Evolutionary conservation across 2,329 filamentous ascomycete species (phyloP), one percentile per base, ranked within the genome.

Genomic region (Penicillium sp.): DNA sequence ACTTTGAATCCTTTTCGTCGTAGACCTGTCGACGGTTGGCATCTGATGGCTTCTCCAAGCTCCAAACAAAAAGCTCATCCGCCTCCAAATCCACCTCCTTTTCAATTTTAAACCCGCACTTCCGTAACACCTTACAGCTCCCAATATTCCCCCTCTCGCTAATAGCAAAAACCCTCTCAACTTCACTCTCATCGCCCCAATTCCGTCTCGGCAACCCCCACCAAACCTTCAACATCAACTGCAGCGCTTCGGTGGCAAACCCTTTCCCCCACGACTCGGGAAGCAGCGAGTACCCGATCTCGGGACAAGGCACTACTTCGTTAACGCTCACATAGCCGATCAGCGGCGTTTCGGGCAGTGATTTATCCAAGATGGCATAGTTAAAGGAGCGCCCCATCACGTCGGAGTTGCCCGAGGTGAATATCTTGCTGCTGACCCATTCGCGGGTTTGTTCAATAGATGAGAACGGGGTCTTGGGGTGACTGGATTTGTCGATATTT

Each of bases 201-300:
- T 36, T 13, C 5, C 48, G 28, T 25, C 59, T 39, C 3, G 55
- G 55, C 10, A 67, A 36, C 4, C 47, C 42, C 62, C 65, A 67
- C 65, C 65, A 67, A 46, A 57, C 48, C 35, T 58, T 57, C 22
- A 65, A 33, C 44, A 66, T 25, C 45, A 61, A 38, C 3, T 46
- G 41, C 36, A 67, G 42, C 10, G 64, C 59, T 24, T 67, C 65
- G 2, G 64, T 67, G 8, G 63, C 63, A 20, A 56, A 62, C n/a
- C 64, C 65, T 18, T 61, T 65, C 0, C 60, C 58, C 65, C 65
- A 67, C 10, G 36, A 39, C 30, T 58, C 56, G 0, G 62, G 65
- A 36, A 58, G 56, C 10, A 66, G 28, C 5, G 60, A 60, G 20
- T 65, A 66, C 14, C 65, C 64, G 14, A 66, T 61, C 20, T 66